Evolutionary conservation across 1,139 yeast species (phyloP).

Genomic region (Geotrichum bryndzae): DNA sequence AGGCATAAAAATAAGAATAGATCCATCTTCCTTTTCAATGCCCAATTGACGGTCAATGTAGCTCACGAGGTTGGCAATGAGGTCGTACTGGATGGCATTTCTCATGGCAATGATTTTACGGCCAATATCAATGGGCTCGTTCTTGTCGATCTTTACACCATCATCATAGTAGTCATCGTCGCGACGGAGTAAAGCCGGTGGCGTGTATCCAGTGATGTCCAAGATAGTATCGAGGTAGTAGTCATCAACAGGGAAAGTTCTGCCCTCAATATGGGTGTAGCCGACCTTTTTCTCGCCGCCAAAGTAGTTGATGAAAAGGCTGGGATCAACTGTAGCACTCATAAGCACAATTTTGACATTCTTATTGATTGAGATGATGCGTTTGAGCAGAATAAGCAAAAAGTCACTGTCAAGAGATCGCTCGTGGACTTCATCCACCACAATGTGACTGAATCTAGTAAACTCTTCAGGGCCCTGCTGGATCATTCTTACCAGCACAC

Average conservation of each 20-base stretch:
- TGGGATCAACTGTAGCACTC: slow-evolving; percentile 89
- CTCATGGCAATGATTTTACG: slow-evolving; percentile 35
- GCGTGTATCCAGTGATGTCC: slow-evolving; percentile 40
- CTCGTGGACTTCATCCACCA: slow-evolving; percentile 95
- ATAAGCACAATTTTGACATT: slow-evolving; percentile 66
- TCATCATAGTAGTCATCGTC: slow-evolving; percentile 26
- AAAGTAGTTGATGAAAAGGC: slow-evolving; percentile 64
- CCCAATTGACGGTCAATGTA: slow-evolving; percentile 47
- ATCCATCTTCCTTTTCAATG: slow-evolving; percentile 47
- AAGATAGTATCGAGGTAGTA: slow-evolving; percentile 63
- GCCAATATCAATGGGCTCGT: slow-evolving; percentile 26
- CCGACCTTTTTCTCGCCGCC: slow-evolving; percentile 31
- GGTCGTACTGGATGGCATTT: slow-evolving; percentile 59
- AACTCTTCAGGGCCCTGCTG: slow-evolving; percentile 46
- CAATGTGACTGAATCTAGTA: slow-evolving; percentile 57
- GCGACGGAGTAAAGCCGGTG: slow-evolving; percentile 20
- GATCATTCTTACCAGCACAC: slow-evolving; percentile 80
- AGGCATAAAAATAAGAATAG: slow-evolving; percentile 78
- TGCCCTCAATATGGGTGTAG: slow-evolving; percentile 69
- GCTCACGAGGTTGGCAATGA: slow-evolving; percentile 53
- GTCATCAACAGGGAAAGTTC: slow-evolving; percentile 87
- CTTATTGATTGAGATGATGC: slow-evolving; percentile 39
- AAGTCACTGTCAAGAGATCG: slow-evolving; percentile 88
- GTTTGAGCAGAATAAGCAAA: slow-evolving; percentile 67
- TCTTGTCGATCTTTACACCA: not conserved